These are phyloP conservation scores for Aspergillus steynii DNA, from an alignment of 495 filamentous ascomycete species.

Conservation along the genomic window DNA sequence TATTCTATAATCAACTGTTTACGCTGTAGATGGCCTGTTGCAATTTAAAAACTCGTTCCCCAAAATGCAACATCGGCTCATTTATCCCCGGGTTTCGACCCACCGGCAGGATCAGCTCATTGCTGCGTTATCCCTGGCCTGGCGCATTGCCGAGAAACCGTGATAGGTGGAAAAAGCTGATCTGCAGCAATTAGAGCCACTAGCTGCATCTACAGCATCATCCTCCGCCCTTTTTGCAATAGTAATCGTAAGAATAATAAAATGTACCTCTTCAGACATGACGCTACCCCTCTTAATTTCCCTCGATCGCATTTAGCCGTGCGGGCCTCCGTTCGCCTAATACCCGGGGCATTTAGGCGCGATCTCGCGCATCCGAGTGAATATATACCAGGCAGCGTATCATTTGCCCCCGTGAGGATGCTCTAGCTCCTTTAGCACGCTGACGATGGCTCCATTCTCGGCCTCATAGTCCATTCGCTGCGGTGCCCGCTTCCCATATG, in stretches of 20 bases:
- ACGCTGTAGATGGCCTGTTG: too few relatives aligned
- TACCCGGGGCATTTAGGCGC: not conserved
- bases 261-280: too few relatives aligned
- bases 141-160: not conserved
- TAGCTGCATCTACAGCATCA: not conserved
- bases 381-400: too few relatives aligned
- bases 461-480: not conserved
- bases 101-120: too few relatives aligned
- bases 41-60: too few relatives aligned
- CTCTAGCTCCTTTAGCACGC: not conserved
- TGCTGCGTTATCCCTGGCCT: too few relatives aligned
- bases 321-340: not conserved
- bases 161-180: not conserved
- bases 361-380: not conserved
- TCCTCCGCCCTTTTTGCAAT: too few relatives aligned
- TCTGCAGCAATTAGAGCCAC: not conserved
- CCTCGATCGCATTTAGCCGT: not conserved
- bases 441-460: not conserved
- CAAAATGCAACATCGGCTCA: too few relatives aligned
- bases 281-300: too few relatives aligned
- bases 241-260: too few relatives aligned
- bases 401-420: not conserved
- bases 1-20: too few relatives aligned
- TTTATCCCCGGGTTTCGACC: too few relatives aligned
- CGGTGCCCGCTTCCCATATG: not conserved